Conservation (phyloP, 2,329 filamentous ascomycete genomes). For the Cadophora gregata region DNA sequence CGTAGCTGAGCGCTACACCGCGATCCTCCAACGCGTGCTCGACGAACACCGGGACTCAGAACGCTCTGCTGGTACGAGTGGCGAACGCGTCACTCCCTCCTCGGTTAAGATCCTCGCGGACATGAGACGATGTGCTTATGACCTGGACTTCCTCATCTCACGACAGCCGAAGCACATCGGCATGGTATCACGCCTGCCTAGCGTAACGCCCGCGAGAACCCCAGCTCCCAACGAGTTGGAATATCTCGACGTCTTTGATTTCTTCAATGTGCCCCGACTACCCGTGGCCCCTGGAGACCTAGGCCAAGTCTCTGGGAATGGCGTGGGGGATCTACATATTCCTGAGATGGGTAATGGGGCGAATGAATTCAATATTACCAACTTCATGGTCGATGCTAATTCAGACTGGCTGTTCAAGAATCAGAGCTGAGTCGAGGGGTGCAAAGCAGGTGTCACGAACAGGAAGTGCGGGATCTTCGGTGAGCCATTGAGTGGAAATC, state of each 20-base stretch:
- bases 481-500: constrained; percentile 1
- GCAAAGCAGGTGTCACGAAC: constrained; percentile 7
- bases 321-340: constrained; percentile 41
- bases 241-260: constrained; percentile 91
- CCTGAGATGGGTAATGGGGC: constrained; percentile 41
- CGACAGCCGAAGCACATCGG: constrained; percentile 58
- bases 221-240: constrained; percentile 84
- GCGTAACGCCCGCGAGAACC: constrained; percentile 66
- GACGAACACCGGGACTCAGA: constrained; percentile 86
- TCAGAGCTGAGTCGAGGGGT: constrained; percentile 32
- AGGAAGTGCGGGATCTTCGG: neutral
- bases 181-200: constrained; percentile 53
- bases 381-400: constrained; percentile 77
- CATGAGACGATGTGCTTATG: constrained; percentile 89
- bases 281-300: constrained; percentile 50
- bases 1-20: constrained; percentile 82
- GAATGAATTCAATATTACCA: constrained; percentile 77
- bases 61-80: constrained; percentile 61
- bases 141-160: constrained; percentile 88
- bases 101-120: constrained; percentile 88
- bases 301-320: constrained; percentile 38
- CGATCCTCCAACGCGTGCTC: constrained; percentile 79
- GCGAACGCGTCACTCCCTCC: constrained; percentile 77
- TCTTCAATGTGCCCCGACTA: constrained; percentile 88
- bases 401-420: constrained; percentile 77